Evolutionary conservation across 352 stramenopile species (phyloP).

Genomic region (Phytophthora hibernalis): DNA sequence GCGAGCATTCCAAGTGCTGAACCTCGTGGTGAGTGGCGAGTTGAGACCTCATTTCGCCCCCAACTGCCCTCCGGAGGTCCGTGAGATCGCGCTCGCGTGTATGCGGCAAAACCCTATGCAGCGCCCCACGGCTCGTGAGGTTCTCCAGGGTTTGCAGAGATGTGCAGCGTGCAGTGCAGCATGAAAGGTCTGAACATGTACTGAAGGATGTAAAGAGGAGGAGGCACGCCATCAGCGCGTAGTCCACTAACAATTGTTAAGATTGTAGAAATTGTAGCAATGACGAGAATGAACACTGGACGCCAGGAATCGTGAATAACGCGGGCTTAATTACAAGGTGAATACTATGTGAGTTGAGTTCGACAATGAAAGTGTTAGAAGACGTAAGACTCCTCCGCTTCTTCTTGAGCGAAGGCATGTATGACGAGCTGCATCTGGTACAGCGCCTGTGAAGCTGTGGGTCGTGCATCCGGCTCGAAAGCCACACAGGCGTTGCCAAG

Average conservation of each 20-base stretch:
- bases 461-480: constrained; percentile 56
- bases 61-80: constrained; percentile 33
- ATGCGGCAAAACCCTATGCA: constrained; percentile 40
- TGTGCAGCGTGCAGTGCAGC: constrained; percentile 19
- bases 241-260: too few species aligned
- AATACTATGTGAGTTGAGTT: constrained; percentile 21
- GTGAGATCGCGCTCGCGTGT: constrained; percentile 40
- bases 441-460: constrained; percentile 58
- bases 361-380: constrained; percentile 13
- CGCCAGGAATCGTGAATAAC: constrained; percentile 12
- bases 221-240: constrained; percentile 21
- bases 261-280: too few species aligned
- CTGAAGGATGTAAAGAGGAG: constrained; percentile 3
- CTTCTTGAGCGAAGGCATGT: constrained; percentile 41
- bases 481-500: constrained; percentile 52
- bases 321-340: constrained; percentile 38
- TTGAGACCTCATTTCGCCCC: constrained; percentile 43
- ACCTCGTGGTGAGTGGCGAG: constrained; percentile 39
- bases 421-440: constrained; percentile 62
- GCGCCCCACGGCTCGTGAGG: constrained; percentile 31
- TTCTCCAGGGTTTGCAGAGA: constrained; percentile 22
- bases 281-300: too few species aligned
- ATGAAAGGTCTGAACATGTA: constrained; percentile 1
- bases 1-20: constrained; percentile 40
- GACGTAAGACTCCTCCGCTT: constrained; percentile 38